Base-by-base conservation (phyloP, 345 rosid species). In the Mallotus nudiflorus region DNA sequence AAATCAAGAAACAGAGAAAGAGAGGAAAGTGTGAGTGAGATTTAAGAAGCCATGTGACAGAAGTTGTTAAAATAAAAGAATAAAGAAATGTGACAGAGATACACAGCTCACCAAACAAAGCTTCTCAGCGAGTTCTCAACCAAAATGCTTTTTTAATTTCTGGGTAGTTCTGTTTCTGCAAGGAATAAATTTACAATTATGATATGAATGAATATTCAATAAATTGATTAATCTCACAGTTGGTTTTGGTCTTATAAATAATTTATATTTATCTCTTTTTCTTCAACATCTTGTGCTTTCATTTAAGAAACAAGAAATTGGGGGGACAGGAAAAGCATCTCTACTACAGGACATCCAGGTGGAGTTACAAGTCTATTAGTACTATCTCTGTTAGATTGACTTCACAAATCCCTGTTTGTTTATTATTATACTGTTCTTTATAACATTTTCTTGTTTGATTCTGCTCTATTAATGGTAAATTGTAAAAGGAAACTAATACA, bases 321-420 rank as follows among this genome's bases (percentile, higher is more conserved):
- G n/a, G 71, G 24, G 53, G 73, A 67, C 58, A 60, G 51, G 78
- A 80, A 82, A 74, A 78, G 85, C 90, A 90, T 87, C 91, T 85
- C 84, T 70, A 80, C 80, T 85, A 85, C 45, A 81, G 66, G 91
- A 87, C 91, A 88, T 68, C 71, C 67, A 74, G 70, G 71, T 73
- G 68, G 71, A 65, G 85, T 59, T 85, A 61, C 74, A 68, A 31
- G 65, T 2, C 45, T 42, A 40, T 77, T 80, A 75, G 80, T 73
- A 40, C 76, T 61, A 57, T 48, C 72, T 25, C 52, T 76, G 56
- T 50, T 69, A 71, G 83, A 88, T 91, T 86, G 86, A 87, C 87
- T 84, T 77, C 74, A 57, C 62, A 25, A 59, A 57, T 67, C 62
- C 48, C 31, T 1, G 3, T 33, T 33, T 33, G 37, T 33, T 33